Evolutionary conservation across 768 basidiomycete species (phyloP), one percentile per base, ranked within the genome.

Genomic region (Leucosporidium scottii): DNA sequence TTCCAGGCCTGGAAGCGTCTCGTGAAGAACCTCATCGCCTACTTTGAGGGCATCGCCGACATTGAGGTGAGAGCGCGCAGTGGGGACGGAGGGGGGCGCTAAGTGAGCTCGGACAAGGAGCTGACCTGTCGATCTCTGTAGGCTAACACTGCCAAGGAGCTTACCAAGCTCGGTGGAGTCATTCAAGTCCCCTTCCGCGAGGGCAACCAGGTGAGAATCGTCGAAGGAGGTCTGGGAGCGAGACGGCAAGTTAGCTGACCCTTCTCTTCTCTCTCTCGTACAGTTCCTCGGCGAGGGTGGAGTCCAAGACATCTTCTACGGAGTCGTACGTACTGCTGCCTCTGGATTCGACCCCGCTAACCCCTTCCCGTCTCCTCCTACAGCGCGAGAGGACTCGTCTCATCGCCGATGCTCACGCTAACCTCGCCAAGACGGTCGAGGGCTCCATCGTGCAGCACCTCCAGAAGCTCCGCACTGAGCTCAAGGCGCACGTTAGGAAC

Each of bases 211-310:
- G 71, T 69, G 47, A 56, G 72, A 50, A 36, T 27, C 31, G 20
- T 27, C 36, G 4, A 25, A 12, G 25, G 23, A 31, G 3, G 21
- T 15, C 36, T 17, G 21, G n/a, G n/a, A n/a, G n/a, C n/a, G n/a
- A n/a, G n/a, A n/a, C n/a, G n/a, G n/a, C n/a, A n/a, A n/a, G n/a
- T n/a, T n/a, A 30, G 25, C 57, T 64, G 21, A 51, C 23, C n/a
- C 25, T 27, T 27, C 21, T 9, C 63, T 57, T 25, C 63, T 55
- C 28, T 27, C 34, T 34, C 34, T 25, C 79, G 94, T 2, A 44
- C 39, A 98, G 81, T 99, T 99, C 77, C 82, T 99, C 6, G 96
- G 96, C n/a, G 93, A 98, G 78, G 91, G 90, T 18, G 94, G 96
- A 58, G 81, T 99, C 21, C 75, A 76, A 64, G 94, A 97, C 76